These are phyloP conservation scores for Parasarocladium wereldwijsianum DNA, from an alignment of 2,329 filamentous ascomycete species.

Conservation along the genomic window DNA sequence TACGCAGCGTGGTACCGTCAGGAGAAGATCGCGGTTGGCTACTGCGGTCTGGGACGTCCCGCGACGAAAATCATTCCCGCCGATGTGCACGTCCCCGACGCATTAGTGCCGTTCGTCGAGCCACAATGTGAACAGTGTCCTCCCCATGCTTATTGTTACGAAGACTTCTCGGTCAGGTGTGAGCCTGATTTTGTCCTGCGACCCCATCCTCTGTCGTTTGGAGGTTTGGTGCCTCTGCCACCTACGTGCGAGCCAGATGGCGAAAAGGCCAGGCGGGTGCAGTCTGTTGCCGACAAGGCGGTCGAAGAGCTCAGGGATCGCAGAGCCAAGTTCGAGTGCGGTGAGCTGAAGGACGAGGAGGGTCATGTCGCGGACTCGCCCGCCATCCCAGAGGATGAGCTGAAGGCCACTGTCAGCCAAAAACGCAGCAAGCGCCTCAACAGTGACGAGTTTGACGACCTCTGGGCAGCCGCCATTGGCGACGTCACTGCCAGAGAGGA, in stretches of 20 bases:
- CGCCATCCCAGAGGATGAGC: constrained; percentile 48
- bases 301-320: constrained; percentile 76
- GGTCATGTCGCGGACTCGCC: constrained; percentile 45
- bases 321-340: constrained; percentile 82
- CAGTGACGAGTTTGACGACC: constrained; percentile 79
- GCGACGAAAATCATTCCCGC: constrained; percentile 34
- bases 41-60: constrained; percentile 70
- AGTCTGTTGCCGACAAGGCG: constrained; percentile 74
- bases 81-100: constrained; percentile 50
- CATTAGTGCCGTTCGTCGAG: constrained; percentile 51
- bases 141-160: constrained; percentile 75
- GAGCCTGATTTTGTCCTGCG: constrained; percentile 78
- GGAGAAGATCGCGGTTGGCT: constrained; percentile 92
- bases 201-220: constrained; percentile 68
- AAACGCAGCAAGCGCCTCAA: constrained; percentile 73
- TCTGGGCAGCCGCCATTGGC: constrained; percentile 62
- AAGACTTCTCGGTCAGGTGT: constrained; percentile 62
- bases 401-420: constrained; percentile 63
- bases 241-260: constrained; percentile 92
- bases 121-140: constrained; percentile 87
- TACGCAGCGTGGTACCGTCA: constrained; percentile 79
- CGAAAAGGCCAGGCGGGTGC: constrained; percentile 76
- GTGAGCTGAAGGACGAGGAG: constrained; percentile 49
- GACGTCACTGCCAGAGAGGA: constrained; percentile 53
- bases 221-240: constrained; percentile 67